Evolutionary conservation across 139 green algal genomes (phyloP), one percentile per base, ranked within the genome.

Genomic region (Penium margaritaceum): DNA sequence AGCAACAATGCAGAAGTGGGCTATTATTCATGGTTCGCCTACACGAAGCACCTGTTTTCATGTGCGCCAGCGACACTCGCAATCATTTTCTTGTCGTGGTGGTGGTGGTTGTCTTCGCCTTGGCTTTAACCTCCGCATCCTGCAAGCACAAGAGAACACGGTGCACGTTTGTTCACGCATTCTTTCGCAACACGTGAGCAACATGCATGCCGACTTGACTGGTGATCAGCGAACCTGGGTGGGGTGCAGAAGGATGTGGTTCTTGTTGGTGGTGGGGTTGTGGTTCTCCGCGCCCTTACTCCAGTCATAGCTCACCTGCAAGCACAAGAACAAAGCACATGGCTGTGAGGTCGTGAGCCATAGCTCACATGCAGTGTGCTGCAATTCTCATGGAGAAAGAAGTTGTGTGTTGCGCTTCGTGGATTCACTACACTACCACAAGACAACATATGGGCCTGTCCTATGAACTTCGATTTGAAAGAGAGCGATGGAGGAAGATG

Each of bases 221-320:
- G 24, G 4, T 37, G 30, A 29, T 38, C 38, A 9, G 29, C 41
- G 65, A 61, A 77, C 92, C 65, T 90, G 83, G 14, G 86, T 85
- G 7, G 82, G 61, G 76, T 97, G 92, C 67, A 97, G 81, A 54
- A 95, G 79, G 38, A 97, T 93, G 72, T 91, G 82, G 77, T 91
- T 94, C 81, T 94, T 88, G 58, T 89, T 85, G 0, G 78, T 77
- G 5, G 74, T 5, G 1, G 91, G 89, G 60, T 86, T 83, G 58
- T 86, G 70, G 65, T 92, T 88, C 37, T 88, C 78, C 75, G 89
- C 89, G 2, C 92, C 92, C 37, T 84, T 85, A 60, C 81, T 90
- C 92, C 92, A 97, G 71, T 97, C 92, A 75, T 97, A 97, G 51
- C 58, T 78, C 63, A 80, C 78, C 55, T 78, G 37, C 41, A 29